Base-by-base conservation (phyloP, 73 alveolate genomes). In the Tetrahymena elliotti region DNA sequence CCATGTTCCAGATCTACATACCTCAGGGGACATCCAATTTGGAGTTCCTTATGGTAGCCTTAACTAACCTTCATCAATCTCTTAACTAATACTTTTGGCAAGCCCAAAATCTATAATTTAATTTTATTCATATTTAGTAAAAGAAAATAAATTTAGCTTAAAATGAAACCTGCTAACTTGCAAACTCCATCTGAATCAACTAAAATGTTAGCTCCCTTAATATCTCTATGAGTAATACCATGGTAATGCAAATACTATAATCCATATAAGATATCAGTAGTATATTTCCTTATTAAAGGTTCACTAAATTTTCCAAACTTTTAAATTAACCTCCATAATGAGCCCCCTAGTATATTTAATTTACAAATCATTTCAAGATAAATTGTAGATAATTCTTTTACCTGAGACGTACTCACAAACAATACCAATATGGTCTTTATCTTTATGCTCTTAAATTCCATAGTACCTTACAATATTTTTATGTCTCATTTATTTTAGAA, bases 131-230 rank as follows among this genome's bases (percentile, higher is more conserved):
- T 7, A 68, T 68, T 27, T 1, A 53, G 11, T 16, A 68, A 6
- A 68, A 68, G 33, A 68, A 68, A 7, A 11, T 68, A 40, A 33
- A 4, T 9, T 54, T 10, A 3, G 34, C 34, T 94, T 47, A 47
- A 0, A 47, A 8, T 18, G 13, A 47, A 18, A 94, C 96, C 96
- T 41, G 96, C 96, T 31, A 94, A 88, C 53, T 94, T 94, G 33
- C 93, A 84, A 52, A 84, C 37, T 41, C 96, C 96, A 36, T 39
- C 83, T 8, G 82, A 35, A 52, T 94, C 94, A 8, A 94, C 93
- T 35, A 98, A 96, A 33, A 98, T 97, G 52, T 98, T 98, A n/a
- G 99, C 99, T 52, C 99, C 97, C 95, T 98, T 98, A n/a, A 98
- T 95, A 95, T 98, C 99, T 94, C 98, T 93, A 93, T 98, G 99